A percentile compares a stretch with the other conserved stretches of the same genome.
Conservation (phyloP, 164 flowering plant species). For the Hamamelis virginiana region DNA sequence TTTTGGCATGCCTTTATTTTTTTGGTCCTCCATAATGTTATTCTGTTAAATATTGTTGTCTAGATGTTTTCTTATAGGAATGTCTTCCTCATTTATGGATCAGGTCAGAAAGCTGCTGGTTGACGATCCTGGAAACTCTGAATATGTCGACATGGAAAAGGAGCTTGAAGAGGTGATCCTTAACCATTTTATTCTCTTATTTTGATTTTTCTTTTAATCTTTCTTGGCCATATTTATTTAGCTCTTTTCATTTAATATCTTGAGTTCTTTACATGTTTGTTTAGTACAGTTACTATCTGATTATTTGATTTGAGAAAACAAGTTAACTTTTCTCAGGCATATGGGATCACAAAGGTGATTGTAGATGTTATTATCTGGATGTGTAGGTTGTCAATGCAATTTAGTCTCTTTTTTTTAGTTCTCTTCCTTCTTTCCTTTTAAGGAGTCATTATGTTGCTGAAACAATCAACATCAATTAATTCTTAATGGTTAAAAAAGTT, state of each 20-base stretch:
- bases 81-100: slow-evolving; percentile 5
- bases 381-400: slow-evolving; percentile 8
- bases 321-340: not conserved
- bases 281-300: not conserved
- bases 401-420: slow-evolving; percentile 11
- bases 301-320: slow-evolving; percentile 2
- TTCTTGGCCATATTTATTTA: not conserved
- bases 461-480: slow-evolving; percentile 34
- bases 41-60: not conserved
- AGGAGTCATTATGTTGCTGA: slow-evolving; percentile 49
- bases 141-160: slow-evolving; percentile 89
- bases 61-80: not conserved
- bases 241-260: not conserved
- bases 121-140: slow-evolving; percentile 85
- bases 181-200: slow-evolving; percentile 2
- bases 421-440: slow-evolving; percentile 26
- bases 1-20: too few species aligned
- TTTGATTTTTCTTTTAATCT: not conserved
- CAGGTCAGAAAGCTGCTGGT: slow-evolving; percentile 70
- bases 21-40: too few species aligned
- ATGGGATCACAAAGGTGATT: not conserved
- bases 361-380: slow-evolving; percentile 9
- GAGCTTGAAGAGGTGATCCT: slow-evolving; percentile 82
- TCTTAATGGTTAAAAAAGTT: slow-evolving; percentile 15
- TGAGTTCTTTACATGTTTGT: not conserved